Conservation (phyloP, 2,329 filamentous ascomycete genomes). For the Ophiocordyceps australis region DNA sequence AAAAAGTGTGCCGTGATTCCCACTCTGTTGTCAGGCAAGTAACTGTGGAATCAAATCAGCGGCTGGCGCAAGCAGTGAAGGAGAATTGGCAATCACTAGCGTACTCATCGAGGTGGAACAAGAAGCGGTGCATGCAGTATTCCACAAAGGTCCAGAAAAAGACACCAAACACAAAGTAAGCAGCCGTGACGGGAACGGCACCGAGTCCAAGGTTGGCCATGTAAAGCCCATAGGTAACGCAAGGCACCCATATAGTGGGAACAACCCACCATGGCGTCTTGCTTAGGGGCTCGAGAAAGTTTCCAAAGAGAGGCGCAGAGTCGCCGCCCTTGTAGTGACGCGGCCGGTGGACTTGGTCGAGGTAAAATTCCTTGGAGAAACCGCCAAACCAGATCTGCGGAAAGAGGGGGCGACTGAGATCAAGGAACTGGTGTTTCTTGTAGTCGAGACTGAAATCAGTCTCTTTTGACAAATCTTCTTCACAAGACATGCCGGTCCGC, state of each 20-base stretch:
- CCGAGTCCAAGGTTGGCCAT: constrained; percentile 44
- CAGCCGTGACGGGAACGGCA: constrained; percentile 24
- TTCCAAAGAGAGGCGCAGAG: constrained; percentile 88
- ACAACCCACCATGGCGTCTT: constrained; percentile 92
- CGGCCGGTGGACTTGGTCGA: constrained; percentile 88
- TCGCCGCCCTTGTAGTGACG: constrained; percentile 88
- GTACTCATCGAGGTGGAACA: constrained; percentile 89
- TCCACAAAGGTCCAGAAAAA: constrained; percentile 80
- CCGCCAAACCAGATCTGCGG: constrained; percentile 76
- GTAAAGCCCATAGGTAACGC: constrained; percentile 52
- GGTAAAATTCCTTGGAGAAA: constrained; percentile 90
- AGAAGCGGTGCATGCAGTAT: constrained; percentile 71
- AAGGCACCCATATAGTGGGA: constrained; percentile 72
- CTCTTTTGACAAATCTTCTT: constrained; percentile 70
- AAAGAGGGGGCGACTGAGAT: constrained; percentile 69
- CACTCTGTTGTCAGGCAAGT: constrained; percentile 81
- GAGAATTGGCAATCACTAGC: constrained; percentile 12
- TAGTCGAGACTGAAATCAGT: constrained; percentile 65
- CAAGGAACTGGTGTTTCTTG: constrained; percentile 84
- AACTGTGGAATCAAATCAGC: constrained; percentile 37
- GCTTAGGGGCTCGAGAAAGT: constrained; percentile 94
- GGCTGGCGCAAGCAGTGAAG: constrained; percentile 7
- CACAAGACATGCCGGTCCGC: constrained; percentile 75
- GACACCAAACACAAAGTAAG: constrained; percentile 54
- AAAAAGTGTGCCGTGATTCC: constrained; percentile 78